Evolutionary conservation across 2,329 filamentous ascomycete genomes (phyloP).

Genomic region (Diaporthe nobilis): DNA sequence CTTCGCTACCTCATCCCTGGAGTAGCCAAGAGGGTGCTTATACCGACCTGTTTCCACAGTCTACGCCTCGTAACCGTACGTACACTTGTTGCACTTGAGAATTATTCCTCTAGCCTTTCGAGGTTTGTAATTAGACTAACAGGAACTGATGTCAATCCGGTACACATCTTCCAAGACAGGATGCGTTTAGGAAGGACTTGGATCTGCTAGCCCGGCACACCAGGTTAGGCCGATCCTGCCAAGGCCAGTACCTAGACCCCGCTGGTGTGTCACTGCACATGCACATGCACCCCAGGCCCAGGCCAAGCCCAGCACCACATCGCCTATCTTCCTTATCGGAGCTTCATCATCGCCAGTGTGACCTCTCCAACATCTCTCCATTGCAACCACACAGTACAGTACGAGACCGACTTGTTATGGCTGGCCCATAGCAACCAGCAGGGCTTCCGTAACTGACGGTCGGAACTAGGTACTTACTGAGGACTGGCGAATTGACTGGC

Average conservation of each 20-base stretch:
- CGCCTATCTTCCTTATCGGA: conserved; percentile 24
- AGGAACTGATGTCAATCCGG: neutral
- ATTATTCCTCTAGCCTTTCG: neutral
- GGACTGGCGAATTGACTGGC: neutral
- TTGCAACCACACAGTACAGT: neutral
- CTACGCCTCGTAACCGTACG: no score
- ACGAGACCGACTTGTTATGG: conserved; percentile 29
- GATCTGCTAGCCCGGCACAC: neutral
- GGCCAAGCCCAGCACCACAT: neutral
- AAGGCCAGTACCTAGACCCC: conserved; percentile 4
- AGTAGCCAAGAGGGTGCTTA: neutral
- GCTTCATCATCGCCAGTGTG: conserved; percentile 18
- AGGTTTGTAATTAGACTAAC: neutral
- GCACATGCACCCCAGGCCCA: conserved; percentile 22
- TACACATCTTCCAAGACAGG: neutral
- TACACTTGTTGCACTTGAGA: neutral
- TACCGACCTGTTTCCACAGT: neutral
- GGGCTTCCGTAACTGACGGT: neutral
- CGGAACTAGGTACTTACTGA: neutral
- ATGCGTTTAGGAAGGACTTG: neutral
- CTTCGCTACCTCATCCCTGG: neutral
- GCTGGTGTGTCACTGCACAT: neutral
- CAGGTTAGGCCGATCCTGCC: conserved; percentile 3
- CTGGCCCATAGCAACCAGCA: conserved; percentile 25
- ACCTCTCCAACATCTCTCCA: neutral